Percentiles rank a stretch among this genome's conserved stretches.
phyloP scores from a whole-genome alignment of 805 yeast species.

The Kregervanrija pseudodelftensis region DNA sequence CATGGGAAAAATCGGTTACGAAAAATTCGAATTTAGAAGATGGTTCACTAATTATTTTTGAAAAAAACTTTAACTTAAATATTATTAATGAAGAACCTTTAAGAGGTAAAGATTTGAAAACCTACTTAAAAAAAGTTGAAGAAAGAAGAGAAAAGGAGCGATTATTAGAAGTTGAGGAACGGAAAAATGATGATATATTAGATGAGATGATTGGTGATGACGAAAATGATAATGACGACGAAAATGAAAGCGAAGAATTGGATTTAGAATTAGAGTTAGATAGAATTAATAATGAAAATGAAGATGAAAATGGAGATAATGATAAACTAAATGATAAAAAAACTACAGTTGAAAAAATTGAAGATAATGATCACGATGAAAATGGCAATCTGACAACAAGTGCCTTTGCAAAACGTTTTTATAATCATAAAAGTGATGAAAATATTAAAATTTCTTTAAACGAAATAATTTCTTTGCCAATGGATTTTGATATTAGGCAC shows the following conservation, averaged over 20 bases:
- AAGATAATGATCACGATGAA: not conserved
- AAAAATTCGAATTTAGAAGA: constrained; percentile 39
- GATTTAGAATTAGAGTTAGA: not conserved
- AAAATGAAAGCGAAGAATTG: constrained; percentile 1
- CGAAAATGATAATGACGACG: not conserved
- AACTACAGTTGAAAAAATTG: constrained; percentile 7
- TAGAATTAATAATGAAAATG: constrained; percentile 9
- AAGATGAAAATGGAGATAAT: not conserved
- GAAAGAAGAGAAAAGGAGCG: constrained; percentile 35
- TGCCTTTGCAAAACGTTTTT: too few species aligned
- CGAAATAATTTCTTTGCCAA: constrained; percentile 38
- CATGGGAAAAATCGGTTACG: constrained; percentile 44
- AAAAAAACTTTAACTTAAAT: constrained; percentile 31
- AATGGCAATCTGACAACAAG: not conserved
- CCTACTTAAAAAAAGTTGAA: constrained; percentile 40
- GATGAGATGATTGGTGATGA: constrained; percentile 25
- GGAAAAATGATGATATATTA: constrained; percentile 25
- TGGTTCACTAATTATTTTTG: constrained; percentile 52
- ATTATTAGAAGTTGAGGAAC: constrained; percentile 27
- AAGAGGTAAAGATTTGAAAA: constrained; percentile 41
- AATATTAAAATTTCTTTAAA: constrained; percentile 23
- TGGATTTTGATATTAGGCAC: constrained; percentile 49
- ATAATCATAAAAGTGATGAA: constrained; percentile 6
- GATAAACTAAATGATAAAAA: constrained; percentile 18
- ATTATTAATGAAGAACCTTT: constrained; percentile 41